A percentile compares a stretch with the other conserved stretches of the same genome.
Conservation (phyloP, 768 basidiomycete species). For the Lactarius indigo region DNA sequence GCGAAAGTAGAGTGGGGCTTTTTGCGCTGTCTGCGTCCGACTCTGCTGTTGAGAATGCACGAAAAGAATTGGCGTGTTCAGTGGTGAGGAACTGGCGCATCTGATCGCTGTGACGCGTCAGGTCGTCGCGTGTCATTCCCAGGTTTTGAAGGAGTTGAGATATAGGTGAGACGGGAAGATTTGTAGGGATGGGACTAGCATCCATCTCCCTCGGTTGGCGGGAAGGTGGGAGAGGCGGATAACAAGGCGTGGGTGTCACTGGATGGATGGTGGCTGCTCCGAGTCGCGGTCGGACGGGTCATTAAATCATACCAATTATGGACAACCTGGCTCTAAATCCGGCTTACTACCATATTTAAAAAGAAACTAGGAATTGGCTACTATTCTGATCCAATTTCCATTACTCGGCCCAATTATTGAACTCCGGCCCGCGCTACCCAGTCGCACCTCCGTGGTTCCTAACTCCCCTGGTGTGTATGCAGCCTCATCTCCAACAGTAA, state of each 20-base stretch:
- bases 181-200: background rate
- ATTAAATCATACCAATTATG: background rate
- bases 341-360: background rate
- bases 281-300: background rate
- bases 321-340: background rate
- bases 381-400: background rate
- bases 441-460: constrained; percentile 61
- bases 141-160: constrained; percentile 67
- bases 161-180: constrained; percentile 52
- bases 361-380: background rate
- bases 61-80: constrained; percentile 45
- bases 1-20: constrained; percentile 23
- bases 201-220: constrained; percentile 6
- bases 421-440: constrained; percentile 65
- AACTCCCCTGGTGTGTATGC: constrained; percentile 53
- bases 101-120: constrained; percentile 65
- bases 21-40: constrained; percentile 32
- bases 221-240: background rate
- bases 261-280: background rate
- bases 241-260: background rate
- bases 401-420: constrained; percentile 23
- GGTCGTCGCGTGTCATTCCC: constrained; percentile 74
- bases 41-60: constrained; percentile 41
- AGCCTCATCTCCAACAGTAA: constrained; percentile 43
- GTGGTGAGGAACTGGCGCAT: constrained; percentile 76